Conservation (phyloP, 176 grass and related monocot species). For the Ensete glaucum region DNA sequence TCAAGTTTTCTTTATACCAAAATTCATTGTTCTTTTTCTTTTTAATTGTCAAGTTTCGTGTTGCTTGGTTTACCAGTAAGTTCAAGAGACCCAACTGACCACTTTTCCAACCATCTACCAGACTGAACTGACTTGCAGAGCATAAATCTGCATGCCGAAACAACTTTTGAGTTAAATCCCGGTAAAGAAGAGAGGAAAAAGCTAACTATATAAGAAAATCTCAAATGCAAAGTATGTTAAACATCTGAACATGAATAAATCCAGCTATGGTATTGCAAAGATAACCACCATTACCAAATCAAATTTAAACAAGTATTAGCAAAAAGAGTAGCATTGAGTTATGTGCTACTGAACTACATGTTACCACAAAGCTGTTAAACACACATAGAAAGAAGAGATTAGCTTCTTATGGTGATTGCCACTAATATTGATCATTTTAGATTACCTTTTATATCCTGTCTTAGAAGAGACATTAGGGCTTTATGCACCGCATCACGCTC, state of each 20-base stretch:
- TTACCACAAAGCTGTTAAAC: neutral
- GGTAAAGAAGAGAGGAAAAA: no score
- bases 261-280: no score
- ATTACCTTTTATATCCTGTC: slow-evolving; percentile 94
- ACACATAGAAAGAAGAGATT: neutral
- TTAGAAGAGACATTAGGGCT: slow-evolving; percentile 85
- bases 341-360: neutral
- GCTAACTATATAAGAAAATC: no score
- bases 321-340: neutral
- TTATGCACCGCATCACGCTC: slow-evolving; percentile 99
- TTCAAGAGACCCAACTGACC: neutral
- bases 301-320: neutral
- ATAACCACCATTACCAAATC: neutral
- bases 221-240: no score
- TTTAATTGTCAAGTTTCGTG: neutral
- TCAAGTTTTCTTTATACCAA: neutral
- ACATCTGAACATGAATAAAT: no score
- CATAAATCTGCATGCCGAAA: neutral
- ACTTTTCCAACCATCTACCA: neutral
- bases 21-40: neutral
- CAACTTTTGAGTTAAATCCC: no score
- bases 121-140: neutral
- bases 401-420: neutral
- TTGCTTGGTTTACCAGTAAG: neutral
- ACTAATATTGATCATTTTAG: neutral